Conservation (phyloP, 2,329 filamentous ascomycete species). For the Blastomyces silverae region DNA sequence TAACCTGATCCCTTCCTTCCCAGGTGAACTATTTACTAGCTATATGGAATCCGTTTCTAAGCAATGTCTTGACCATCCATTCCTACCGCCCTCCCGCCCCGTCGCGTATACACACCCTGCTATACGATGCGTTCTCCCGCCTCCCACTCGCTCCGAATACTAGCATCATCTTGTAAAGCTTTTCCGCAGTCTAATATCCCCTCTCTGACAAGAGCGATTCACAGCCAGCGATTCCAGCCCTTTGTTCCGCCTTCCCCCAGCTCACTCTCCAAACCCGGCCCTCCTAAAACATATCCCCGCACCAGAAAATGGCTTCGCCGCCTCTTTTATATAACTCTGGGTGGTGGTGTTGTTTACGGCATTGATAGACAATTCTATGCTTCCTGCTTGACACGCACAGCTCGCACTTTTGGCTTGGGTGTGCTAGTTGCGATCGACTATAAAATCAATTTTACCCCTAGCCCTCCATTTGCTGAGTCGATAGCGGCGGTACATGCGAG, state of each 20-base stretch:
- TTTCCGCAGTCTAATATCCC: neutral
- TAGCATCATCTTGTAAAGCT: neutral
- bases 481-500: conserved; percentile 73
- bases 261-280: conserved; percentile 64
- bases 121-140: neutral
- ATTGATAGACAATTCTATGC: conserved; percentile 71
- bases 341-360: conserved; percentile 57
- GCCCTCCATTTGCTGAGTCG: conserved; percentile 66
- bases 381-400: conserved; percentile 67
- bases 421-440: conserved; percentile 83
- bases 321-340: conserved; percentile 55
- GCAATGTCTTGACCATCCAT: neutral
- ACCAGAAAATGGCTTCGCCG: conserved; percentile 71
- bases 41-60: neutral
- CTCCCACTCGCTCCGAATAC: neutral
- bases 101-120: neutral
- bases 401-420: conserved; percentile 74
- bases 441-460: conserved; percentile 86
- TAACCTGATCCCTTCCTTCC: neutral
- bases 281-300: conserved; percentile 63
- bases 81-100: neutral
- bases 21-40: neutral
- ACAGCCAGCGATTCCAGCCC: conserved; percentile 33
- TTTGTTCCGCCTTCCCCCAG: conserved; percentile 70
- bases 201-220: conserved; percentile 8